Evolutionary conservation across 148 eudicot species (phyloP), one percentile per base, ranked within the genome.

Genomic region (Rhododendron simsii): DNA sequence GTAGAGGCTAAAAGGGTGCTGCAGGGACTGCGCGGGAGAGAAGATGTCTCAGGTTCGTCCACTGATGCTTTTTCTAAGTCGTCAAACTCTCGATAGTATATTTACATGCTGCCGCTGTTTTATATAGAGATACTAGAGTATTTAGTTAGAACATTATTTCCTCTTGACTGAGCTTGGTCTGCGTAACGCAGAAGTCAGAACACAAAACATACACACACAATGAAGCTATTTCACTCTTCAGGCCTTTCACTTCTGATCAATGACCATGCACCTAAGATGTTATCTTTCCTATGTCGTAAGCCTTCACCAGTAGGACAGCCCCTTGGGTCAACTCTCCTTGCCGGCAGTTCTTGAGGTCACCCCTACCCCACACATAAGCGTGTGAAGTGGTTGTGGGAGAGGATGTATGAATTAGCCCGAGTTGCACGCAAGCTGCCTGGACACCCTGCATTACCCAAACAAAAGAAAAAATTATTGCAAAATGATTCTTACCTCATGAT

Each of bases 31-130:
- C 93, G 97, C 5, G 93, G 98, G 74, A 89, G 89, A 78, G 99
- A 94, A 81, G 99, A 96, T 90, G 99, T 96, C 87, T 90, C 93
- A 63, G 96, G 99, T 95, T 82, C 81, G 91, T 86, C 44, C 51
- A 11, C 21, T 80, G 13, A 51, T 30, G 33, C 67, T 13, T 7
- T 45, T 84, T 74, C 30, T 41, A 44, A 37, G 39, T 13, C n/a
- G 7, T 61, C 26, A 10, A 61, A 61, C 26, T 35, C 13, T 55
- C 2, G 3, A 57, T 23, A 35, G 18, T 81, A 21, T 18, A n/a
- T 33, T 82, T 55, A 37, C 44, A 28, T 61, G 30, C 7, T 55
- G 30, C 35, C 15, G 23, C 78, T 67, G 12, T 9, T 45, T 47
- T 67, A 20, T 69, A 10, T 23, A 8, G 47, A n/a, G 13, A 65